Evolutionary conservation across 2,329 filamentous ascomycete genomes (phyloP).

Genomic region (Alternaria viburni): DNA sequence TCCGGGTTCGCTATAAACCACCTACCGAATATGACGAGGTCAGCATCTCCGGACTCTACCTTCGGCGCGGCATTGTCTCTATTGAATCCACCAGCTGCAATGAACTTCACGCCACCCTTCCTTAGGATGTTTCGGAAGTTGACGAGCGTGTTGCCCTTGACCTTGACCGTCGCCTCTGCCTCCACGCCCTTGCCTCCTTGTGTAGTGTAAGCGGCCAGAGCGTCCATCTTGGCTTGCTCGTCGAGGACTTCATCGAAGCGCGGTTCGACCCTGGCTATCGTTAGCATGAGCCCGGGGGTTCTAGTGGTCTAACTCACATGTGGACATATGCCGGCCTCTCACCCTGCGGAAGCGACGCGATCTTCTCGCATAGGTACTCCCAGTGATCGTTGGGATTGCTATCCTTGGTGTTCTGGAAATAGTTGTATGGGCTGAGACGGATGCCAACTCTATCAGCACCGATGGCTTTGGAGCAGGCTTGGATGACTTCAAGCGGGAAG

Average conservation of each 20-base stretch:
- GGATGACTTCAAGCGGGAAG: conserved; percentile 63
- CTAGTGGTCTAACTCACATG: conserved; percentile 31
- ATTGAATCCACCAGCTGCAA: conserved; percentile 63
- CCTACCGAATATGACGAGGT: conserved; percentile 53
- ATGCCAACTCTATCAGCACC: conserved; percentile 43
- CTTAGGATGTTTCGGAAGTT: conserved; percentile 56
- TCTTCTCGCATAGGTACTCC: conserved; percentile 53
- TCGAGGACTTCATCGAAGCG: conserved; percentile 47
- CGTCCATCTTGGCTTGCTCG: conserved; percentile 47
- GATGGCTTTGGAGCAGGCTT: conserved; percentile 41
- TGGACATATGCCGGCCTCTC: conserved; percentile 43
- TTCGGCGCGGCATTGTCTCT: conserved; percentile 59
- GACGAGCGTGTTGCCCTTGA: conserved; percentile 35
- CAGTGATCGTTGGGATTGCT: conserved; percentile 55
- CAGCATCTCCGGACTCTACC: conserved; percentile 50
- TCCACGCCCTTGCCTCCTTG: conserved; percentile 36
- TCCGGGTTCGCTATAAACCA: conserved; percentile 58
- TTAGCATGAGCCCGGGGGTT: conserved; percentile 6
- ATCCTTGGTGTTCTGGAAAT: conserved; percentile 51
- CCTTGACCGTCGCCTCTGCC: conserved; percentile 39
- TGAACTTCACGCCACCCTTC: conserved; percentile 58
- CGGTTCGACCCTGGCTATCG: conserved; percentile 39
- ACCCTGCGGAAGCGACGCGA: conserved; percentile 40
- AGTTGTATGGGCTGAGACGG: conserved; percentile 44
- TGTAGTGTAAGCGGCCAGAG: conserved; percentile 46